Evolutionary conservation across 2,329 filamentous ascomycete genomes (phyloP), one percentile per base, ranked within the genome.

Genomic region (Alternaria alternata): DNA sequence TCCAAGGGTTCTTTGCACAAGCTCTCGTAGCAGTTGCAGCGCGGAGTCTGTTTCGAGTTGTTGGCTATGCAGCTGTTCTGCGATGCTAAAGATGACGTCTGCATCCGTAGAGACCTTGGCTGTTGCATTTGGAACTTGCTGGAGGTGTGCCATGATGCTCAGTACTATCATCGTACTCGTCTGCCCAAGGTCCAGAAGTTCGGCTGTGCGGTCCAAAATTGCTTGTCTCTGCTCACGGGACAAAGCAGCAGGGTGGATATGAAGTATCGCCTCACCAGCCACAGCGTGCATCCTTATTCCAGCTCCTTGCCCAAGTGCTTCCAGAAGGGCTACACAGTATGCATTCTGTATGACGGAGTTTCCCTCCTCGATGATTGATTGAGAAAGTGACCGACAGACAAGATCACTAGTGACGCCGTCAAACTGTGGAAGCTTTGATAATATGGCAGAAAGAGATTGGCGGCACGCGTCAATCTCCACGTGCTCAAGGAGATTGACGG

Each of bases 91-190:
- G 16, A 76, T 51, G 1, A 65, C 38, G 3, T 51, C 51, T 11
- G 67, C 67, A 18, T 76, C 64, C 5, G 67, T 71, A 5, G 72
- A 74, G 1, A 79, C 54, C 28, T 73, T 76, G 11, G 77, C 72
- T 6, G 71, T 78, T 14, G 77, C 72, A 55, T 79, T 79, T 2
- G 77, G 71, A 6, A 72, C 61, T 30, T 73, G 64, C 71, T 78
- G 77, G 8, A 79, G 62, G 49, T 71, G 69, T 7, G 63, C 65
- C 64, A 77, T 68, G 38, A 75, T 65, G 42, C 69, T 72, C 4
- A 77, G 59, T 14, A 72, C 22, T 2, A 47, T 47, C 5, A 61
- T 43, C 5, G 60, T 49, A 20, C 67, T 52, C 22, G 51, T 24
- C 26, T 66, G 51, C 7, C 57, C 49, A 6, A 58, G 53, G 4